Conservation (phyloP, 148 eudicot genomes). For the Silene conica region DNA sequence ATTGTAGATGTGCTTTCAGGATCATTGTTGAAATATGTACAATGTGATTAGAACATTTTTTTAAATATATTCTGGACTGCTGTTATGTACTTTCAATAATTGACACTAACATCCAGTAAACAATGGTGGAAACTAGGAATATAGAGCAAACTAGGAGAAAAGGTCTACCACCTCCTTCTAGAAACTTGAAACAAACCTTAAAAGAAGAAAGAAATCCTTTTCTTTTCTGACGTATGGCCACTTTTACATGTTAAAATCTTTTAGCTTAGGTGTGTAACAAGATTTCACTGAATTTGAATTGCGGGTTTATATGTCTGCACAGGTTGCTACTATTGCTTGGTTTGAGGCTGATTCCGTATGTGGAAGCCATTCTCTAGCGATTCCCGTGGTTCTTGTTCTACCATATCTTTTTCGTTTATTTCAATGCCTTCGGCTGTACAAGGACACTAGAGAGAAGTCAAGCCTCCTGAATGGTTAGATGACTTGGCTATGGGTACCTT, state of each 20-base stretch:
- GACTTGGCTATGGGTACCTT: background rate
- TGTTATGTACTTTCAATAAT: background rate
- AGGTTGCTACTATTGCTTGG: slow-evolving; percentile 99
- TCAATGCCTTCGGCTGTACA: slow-evolving; percentile 93
- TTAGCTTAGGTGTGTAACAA: background rate
- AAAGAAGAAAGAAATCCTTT: background rate
- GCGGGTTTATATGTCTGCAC: slow-evolving; percentile 23
- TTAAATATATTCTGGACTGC: background rate
- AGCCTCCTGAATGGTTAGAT: slow-evolving; percentile 71
- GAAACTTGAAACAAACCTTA: background rate
- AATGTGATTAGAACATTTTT: background rate
- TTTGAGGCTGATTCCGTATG: slow-evolving; percentile 99
- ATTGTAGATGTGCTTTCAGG: too few relatives aligned
- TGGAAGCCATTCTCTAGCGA: slow-evolving; percentile 93
- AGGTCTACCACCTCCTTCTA: too few relatives aligned
- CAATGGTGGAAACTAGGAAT: too few relatives aligned
- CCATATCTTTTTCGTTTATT: slow-evolving; percentile 91
- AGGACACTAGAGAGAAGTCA: slow-evolving; percentile 85
- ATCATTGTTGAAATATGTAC: background rate
- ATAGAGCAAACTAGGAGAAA: too few relatives aligned
- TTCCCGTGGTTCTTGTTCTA: slow-evolving; percentile 86
- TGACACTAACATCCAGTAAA: background rate
- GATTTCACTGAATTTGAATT: background rate
- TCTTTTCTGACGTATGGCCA: background rate
- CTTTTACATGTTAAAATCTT: background rate